These are phyloP conservation scores for Infundibulicybe gibba DNA, from an alignment of 768 basidiomycete species.

Conservation along the genomic window DNA sequence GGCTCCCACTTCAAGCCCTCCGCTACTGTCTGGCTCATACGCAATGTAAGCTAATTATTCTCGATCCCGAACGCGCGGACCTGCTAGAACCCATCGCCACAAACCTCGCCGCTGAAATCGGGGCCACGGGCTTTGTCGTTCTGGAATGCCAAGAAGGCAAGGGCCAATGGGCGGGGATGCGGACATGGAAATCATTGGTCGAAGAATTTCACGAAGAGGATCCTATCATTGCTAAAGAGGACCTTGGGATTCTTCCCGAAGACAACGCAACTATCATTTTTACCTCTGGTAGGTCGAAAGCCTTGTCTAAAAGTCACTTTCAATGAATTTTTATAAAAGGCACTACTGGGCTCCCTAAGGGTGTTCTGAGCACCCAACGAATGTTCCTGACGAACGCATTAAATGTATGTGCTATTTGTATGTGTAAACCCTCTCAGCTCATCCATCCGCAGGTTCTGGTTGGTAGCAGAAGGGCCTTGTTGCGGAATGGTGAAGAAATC, in stretches of 20 bases:
- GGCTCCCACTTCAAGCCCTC: conserved; percentile 38
- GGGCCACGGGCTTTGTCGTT: conserved; percentile 36
- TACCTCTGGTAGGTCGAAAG: conserved; percentile 39
- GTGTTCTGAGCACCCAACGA: conserved; percentile 50
- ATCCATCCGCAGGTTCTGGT: conserved; percentile 24
- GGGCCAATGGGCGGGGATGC: conserved; percentile 38
- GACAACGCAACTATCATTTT: conserved; percentile 51
- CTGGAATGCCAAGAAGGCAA: conserved; percentile 30
- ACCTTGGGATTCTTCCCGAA: conserved; percentile 33
- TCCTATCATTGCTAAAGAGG: conserved; percentile 21
- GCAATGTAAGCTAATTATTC: conserved; percentile 35
- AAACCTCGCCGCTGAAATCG: conserved; percentile 23
- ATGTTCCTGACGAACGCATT: conserved; percentile 42
- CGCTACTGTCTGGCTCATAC: conserved; percentile 43
- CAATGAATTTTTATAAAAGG: conserved; percentile 13
- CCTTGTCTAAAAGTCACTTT: conserved; percentile 1
- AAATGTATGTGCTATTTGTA: conserved; percentile 27
- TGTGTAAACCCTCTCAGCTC: neutral
- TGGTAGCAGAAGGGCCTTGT: conserved; percentile 25
- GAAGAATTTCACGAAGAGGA: conserved; percentile 26
- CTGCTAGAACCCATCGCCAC: conserved; percentile 22
- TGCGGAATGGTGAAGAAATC: conserved; percentile 36
- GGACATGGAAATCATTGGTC: conserved; percentile 30
- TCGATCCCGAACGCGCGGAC: conserved; percentile 44
- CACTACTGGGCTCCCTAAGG: conserved; percentile 35